Base-by-base conservation (phyloP, 768 basidiomycete genomes). In the Leccinellum albellum region DNA sequence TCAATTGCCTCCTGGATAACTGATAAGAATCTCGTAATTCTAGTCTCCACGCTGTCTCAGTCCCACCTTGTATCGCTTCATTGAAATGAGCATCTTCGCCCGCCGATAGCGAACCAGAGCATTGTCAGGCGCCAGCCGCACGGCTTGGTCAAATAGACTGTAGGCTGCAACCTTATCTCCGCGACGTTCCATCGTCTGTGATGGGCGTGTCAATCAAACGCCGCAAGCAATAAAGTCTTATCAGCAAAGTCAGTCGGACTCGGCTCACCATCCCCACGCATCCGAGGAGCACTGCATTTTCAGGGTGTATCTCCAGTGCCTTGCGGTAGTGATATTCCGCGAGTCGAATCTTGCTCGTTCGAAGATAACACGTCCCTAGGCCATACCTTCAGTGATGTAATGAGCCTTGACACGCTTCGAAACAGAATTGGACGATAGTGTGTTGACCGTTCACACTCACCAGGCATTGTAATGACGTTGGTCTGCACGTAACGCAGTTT, bases 241-340 rank as follows among this genome's bases (percentile, higher is more conserved):
- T 70, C 71, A 53, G 20, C 35, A 47, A 20, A 7, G n/a, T 40
- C 57, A 51, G 50, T 46, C n/a, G 32, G 46, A 61, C 54, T 53
- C 9, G 61, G 84, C 93, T 73, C 66, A 97, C 96, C 86, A 94
- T 90, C 49, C 94, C 97, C 67, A 98, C 89, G 72, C 95, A 98
- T 66, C 93, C 94, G 57, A 96, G 76, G 59, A 99, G 79, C n/a
- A 98, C 94, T 14, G 94, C 94, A 73, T 97, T 98, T 63, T 87
- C 83, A 40, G 94, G 91, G 72, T 98, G 94, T 71, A 99, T 94
- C 64, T 90, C 86, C 33, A 88, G 81, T 3, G 97, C 95, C 70
- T 88, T 89, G 64, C 91, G 83, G 78, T 92, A 98, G 75, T 98
- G 95, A 76, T 96, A 98, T 71, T 98, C 94, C 45, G 97, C 97